Evolutionary conservation across 768 basidiomycete genomes (phyloP), one percentile per base, ranked within the genome.

Genomic region (Termitomyces sp.): DNA sequence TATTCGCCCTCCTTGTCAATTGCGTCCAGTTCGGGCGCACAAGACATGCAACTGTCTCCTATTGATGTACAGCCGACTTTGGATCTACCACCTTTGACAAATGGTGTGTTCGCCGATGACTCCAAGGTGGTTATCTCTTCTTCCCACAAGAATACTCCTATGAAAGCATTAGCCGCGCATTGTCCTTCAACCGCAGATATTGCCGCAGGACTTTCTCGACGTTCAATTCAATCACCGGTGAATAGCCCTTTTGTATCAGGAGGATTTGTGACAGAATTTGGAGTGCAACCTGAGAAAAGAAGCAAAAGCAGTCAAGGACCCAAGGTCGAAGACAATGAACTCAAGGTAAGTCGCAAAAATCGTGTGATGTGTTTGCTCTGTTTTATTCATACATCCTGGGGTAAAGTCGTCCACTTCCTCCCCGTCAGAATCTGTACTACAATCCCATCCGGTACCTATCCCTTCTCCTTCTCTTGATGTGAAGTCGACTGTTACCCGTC

Each of bases 181-280:
- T 22, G 20, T 18, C 30, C 58, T 24, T 30, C 30, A 64, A 64
- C 2, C 34, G 13, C 58, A 34, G 56, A 57, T n/a, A 34, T 30
- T 18, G 48, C 41, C 20, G 11, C 34, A 24, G 46, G 47, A 47
- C 20, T 54, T 16, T 18, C 24, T 31, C 22, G 8, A 51, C 52
- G 44, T 7, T 41, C 44, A n/a, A 57, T 27, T 31, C 70, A 68
- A 42, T 57, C 63, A 8, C 42, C 61, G 3, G 48, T 72, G 41
- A 66, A 67, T 46, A 81, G 78, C 65, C 74, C 79, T n/a, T 81
- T 83, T 57, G 75, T 82, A 12, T 80, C 80, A 11, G 78, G 74
- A n/a, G 80, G 81, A 20, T 77, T 80, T 48, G 68, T 81, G 58
- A 77, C 76, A 15, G 78, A 78, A 52, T 80, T 81, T 37, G 72